Percentiles rank a stretch among this genome's conserved stretches.
These are phyloP conservation scores for Talaromyces adpressus DNA, from an alignment of 495 filamentous ascomycete genomes.

Conservation along the genomic window DNA sequence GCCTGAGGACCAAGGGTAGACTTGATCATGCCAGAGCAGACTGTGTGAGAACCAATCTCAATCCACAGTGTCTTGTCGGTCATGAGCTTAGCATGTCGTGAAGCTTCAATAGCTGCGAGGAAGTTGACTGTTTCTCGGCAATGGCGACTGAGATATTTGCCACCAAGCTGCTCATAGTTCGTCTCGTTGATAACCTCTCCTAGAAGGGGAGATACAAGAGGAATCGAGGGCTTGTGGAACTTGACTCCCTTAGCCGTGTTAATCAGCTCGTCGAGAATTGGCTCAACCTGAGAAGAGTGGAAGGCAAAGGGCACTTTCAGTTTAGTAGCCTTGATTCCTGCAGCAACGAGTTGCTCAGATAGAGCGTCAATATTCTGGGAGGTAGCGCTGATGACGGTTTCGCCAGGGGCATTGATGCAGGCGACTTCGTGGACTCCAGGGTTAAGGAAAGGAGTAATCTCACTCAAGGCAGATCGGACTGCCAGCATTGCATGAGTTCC, in stretches of 20 bases:
- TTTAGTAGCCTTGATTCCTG: constrained; percentile 59
- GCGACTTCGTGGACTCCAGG: constrained; percentile 34
- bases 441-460: constrained; percentile 24
- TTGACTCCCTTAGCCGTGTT: constrained; percentile 46
- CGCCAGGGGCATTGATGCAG: constrained; percentile 44
- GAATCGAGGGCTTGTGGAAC: constrained; percentile 56
- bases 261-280: constrained; percentile 63
- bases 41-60: constrained; percentile 63
- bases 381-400: constrained; percentile 45
- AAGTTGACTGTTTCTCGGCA: constrained; percentile 72
- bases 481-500: constrained; percentile 62
- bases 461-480: constrained; percentile 28
- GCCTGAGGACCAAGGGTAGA: constrained; percentile 52
- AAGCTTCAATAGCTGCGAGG: constrained; percentile 51
- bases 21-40: constrained; percentile 65
- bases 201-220: constrained; percentile 64
- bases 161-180: constrained; percentile 43
- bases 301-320: constrained; percentile 74
- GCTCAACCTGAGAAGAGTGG: constrained; percentile 75
- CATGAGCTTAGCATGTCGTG: constrained; percentile 36
- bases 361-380: constrained; percentile 45
- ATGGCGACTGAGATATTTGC: constrained; percentile 57
- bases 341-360: constrained; percentile 45
- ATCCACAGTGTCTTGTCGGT: constrained; percentile 43
- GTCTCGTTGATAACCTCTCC: constrained; percentile 49